A percentile compares a stretch with the other conserved stretches of the same genome.
These are phyloP conservation scores for Chaetoscypha palmicola DNA, from an alignment of 2,329 filamentous ascomycete genomes.

Conservation along the genomic window DNA sequence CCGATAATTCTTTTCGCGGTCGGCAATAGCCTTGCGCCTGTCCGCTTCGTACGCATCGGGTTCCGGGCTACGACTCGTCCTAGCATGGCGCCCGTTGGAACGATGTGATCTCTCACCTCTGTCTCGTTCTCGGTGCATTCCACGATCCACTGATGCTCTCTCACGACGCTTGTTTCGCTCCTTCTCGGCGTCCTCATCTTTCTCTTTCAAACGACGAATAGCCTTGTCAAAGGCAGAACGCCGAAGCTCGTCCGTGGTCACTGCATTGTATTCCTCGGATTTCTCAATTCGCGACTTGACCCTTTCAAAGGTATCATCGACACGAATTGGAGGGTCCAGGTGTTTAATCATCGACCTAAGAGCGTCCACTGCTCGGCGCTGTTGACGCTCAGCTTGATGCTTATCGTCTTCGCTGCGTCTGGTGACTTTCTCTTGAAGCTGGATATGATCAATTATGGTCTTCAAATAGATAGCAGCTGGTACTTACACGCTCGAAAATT, in stretches of 20 bases:
- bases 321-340: conserved; percentile 72
- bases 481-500: conserved; percentile 72
- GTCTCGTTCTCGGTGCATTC: conserved; percentile 39
- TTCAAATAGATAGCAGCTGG: not conserved
- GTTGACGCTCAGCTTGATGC: conserved; percentile 72
- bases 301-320: conserved; percentile 82
- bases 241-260: conserved; percentile 76
- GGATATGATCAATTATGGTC: conserved; percentile 22
- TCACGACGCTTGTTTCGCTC: conserved; percentile 54
- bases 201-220: conserved; percentile 82
- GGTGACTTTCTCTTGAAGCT: conserved; percentile 79
- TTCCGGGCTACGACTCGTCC: conserved; percentile 83
- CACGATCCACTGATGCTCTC: conserved; percentile 40
- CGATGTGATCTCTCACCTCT: conserved; percentile 62
- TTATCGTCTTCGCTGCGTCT: conserved; percentile 80
- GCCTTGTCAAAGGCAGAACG: conserved; percentile 85
- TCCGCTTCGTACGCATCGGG: conserved; percentile 93
- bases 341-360: conserved; percentile 83
- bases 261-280: conserved; percentile 74
- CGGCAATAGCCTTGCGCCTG: conserved; percentile 84
- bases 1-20: conserved; percentile 88
- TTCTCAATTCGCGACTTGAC: conserved; percentile 73
- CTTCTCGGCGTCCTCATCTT: conserved; percentile 74
- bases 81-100: conserved; percentile 45
- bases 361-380: conserved; percentile 76